phyloP scores from a whole-genome alignment of 2,329 filamentous ascomycete genomes.

The Aspergillus neoniger region DNA sequence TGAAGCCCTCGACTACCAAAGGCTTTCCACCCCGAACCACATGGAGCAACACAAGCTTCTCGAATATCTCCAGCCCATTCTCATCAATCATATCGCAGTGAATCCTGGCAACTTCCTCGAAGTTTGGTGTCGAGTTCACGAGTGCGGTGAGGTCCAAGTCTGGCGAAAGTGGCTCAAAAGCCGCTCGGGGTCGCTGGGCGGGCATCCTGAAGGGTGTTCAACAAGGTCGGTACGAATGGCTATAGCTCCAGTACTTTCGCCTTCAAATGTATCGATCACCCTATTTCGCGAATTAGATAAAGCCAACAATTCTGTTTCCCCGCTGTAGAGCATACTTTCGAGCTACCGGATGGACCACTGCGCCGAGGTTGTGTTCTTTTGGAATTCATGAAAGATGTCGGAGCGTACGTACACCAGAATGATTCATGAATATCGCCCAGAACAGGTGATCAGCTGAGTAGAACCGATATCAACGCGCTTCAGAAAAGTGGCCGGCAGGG shows the following conservation, averaged over 20 bases:
- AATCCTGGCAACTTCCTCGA: constrained; percentile 82
- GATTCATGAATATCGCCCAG: not conserved
- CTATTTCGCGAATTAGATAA: not conserved
- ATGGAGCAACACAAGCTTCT: constrained; percentile 79
- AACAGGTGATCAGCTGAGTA: no score
- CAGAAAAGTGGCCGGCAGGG: not conserved
- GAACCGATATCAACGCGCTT: not conserved
- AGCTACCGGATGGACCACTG: not conserved
- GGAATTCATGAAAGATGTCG: not conserved
- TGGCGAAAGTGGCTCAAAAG: constrained; percentile 88
- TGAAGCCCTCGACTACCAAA: constrained; percentile 86
- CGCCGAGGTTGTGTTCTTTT: not conserved
- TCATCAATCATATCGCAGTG: constrained; percentile 75
- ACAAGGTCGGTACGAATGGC: not conserved
- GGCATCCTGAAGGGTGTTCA: constrained; percentile 62
- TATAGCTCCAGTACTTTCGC: not conserved
- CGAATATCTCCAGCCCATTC: constrained; percentile 76
- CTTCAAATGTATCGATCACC: not conserved
- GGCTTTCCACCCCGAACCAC: constrained; percentile 85
- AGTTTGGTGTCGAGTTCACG: constrained; percentile 78
- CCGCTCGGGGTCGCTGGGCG: constrained; percentile 74
- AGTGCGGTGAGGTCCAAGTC: constrained; percentile 75
- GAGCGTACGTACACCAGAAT: not conserved
- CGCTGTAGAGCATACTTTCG: not conserved
- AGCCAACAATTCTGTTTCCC: not conserved